Conservation (phyloP, 768 basidiomycete species). For the Rhodotorula paludigena region DNA sequence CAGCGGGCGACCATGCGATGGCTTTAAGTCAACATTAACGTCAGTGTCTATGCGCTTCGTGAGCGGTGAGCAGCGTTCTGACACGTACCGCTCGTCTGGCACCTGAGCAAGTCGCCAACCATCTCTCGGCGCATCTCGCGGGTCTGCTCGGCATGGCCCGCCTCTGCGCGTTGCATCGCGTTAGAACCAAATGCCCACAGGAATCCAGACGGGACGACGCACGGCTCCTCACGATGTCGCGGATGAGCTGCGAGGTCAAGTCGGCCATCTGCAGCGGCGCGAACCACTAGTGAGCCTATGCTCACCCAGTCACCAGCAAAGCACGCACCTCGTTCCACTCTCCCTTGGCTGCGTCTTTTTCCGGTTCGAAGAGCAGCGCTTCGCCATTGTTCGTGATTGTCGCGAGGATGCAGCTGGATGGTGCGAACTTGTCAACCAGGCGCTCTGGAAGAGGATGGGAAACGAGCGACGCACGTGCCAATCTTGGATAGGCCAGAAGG, state of each 20-base stretch:
- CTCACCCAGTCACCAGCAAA: background rate
- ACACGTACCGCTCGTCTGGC: slow-evolving; percentile 7
- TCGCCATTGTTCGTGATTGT: slow-evolving; percentile 16
- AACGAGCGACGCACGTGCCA: slow-evolving; percentile 4
- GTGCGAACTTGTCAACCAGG: background rate
- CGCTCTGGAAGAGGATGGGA: background rate
- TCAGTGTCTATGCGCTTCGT: too few species aligned
- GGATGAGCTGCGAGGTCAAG: slow-evolving; percentile 2
- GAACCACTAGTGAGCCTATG: background rate
- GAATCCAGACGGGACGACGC: background rate
- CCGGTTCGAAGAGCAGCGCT: slow-evolving; percentile 21
- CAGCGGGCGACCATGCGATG: slow-evolving; percentile 12
- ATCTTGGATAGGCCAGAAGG: slow-evolving; percentile 19
- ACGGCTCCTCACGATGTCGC: background rate
- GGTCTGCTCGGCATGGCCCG: background rate
- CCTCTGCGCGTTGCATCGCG: background rate
- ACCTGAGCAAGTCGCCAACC: background rate
- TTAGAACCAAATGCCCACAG: background rate
- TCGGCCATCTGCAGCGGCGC: slow-evolving; percentile 17
- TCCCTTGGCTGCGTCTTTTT: slow-evolving; percentile 15
- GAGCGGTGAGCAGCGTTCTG: background rate
- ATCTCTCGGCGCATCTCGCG: background rate
- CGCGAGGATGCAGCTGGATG: slow-evolving; percentile 24
- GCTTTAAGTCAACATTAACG: background rate
- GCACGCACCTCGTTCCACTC: slow-evolving; percentile 27